phyloP scores from a whole-genome alignment of 108 stramenopile species.

The Cyclotella distinguenda region DNA sequence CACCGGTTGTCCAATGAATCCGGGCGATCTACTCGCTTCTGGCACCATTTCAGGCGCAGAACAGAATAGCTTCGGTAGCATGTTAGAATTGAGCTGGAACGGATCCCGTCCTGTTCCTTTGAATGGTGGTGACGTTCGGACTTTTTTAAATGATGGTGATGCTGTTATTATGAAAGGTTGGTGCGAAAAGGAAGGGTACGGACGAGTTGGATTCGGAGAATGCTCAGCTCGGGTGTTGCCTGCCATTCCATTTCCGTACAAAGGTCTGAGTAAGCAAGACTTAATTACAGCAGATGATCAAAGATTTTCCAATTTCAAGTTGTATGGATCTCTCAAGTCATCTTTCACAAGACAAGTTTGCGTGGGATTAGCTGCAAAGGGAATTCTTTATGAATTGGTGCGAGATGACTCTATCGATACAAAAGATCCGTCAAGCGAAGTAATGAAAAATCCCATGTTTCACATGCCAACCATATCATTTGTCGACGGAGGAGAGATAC shows the following conservation, averaged over 20 bases:
- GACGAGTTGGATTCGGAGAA: slow-evolving; percentile 54
- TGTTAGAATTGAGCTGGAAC: slow-evolving; percentile 90
- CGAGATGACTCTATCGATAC: slow-evolving; percentile 40
- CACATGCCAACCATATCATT: slow-evolving; percentile 69
- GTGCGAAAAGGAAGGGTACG: slow-evolving; percentile 56
- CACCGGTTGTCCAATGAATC: slow-evolving; percentile 84
- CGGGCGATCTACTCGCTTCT: slow-evolving; percentile 87
- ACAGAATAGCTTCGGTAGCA: slow-evolving; percentile 69
- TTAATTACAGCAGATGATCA: neutral
- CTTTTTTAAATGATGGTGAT: slow-evolving; percentile 90
- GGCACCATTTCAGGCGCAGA: slow-evolving; percentile 86
- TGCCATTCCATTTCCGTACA: slow-evolving; percentile 46
- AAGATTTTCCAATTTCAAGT: slow-evolving; percentile 61
- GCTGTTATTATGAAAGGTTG: slow-evolving; percentile 79
- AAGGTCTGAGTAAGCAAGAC: neutral
- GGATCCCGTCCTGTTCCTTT: slow-evolving; percentile 68
- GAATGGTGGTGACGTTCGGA: slow-evolving; percentile 48
- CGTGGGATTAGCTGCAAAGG: slow-evolving; percentile 70
- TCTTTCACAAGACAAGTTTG: slow-evolving; percentile 75
- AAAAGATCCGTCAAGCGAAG: slow-evolving; percentile 39
- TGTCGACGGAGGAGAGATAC: slow-evolving; percentile 28
- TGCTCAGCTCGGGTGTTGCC: slow-evolving; percentile 71
- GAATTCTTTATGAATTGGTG: slow-evolving; percentile 54
- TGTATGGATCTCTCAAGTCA: slow-evolving; percentile 67
- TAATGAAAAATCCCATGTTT: slow-evolving; percentile 53